Base-by-base conservation (phyloP, 192 early-diverging fungal genomes). In the Umbelopsis vinacea region DNA sequence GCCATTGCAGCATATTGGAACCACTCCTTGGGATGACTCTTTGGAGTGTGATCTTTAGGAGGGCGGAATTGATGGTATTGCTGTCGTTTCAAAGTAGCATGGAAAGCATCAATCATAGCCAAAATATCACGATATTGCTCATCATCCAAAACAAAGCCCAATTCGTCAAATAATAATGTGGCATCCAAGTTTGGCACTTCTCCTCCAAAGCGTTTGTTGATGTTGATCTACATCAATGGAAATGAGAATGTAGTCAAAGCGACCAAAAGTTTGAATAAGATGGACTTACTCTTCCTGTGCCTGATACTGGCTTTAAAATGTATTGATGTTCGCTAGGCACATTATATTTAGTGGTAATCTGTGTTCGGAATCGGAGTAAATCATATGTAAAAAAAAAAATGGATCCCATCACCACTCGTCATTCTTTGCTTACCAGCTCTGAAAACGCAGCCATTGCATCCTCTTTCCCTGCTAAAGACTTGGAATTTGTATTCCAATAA, bases 271-370 rank as follows among this genome's bases (percentile, higher is more conserved):
- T 19, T 14, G 19, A 0, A 45, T 22, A 11, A 29, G 11, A 24
- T 22, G 14, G 21, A 67, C 73, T 68, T 75, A 89, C 91, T 73
- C 90, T 86, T 33, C 96, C 97, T 43, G 85, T 84, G 4, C 96
- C 97, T 19, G 93, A 94, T 0, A 99, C 95, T 2, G 97, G 97
- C 76, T 91, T 91, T 29, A 99, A 76, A 24, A 99, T 91, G 71
- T 95, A 97, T 67, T 94, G 92, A 57, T 90, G 89, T 45, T 88
- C 86, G 35, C 81, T 79, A 37, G 86, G 85, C 14, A 89, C 74
- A 10, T 88, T 80, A 47, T 87, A 81, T 23, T 83, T 84, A 35
- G 82, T 82, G 14, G 89, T 84, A 78, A 93, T 92, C 83, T 89
- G 54, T 35, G 52, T 45, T 47, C n/a, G 19, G 40, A 40, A 10